These are phyloP conservation scores for Rhododendron ovatum DNA, from an alignment of 148 eudicot genomes.

Conservation along the genomic window DNA sequence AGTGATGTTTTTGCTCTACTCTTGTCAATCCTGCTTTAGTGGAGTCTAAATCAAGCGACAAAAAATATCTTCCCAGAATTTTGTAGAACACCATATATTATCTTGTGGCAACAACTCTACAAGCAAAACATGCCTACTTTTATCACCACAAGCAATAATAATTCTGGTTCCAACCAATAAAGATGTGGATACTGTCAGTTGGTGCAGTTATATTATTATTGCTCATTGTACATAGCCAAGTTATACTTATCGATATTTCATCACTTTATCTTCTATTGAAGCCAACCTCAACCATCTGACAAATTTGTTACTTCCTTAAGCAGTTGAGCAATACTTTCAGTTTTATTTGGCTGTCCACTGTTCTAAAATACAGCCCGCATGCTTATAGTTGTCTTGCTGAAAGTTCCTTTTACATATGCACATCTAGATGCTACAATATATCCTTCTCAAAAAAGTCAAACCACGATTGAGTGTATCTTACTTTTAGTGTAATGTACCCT, in stretches of 20 bases:
- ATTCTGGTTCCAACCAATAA: background rate
- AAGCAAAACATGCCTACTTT: background rate
- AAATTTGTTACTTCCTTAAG: background rate
- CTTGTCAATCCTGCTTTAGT: no score
- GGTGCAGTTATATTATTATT: background rate
- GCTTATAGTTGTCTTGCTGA: background rate
- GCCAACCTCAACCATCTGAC: background rate
- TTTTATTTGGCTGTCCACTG: background rate
- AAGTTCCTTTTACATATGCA: no score
- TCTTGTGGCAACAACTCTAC: background rate
- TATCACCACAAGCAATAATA: background rate
- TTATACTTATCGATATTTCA: background rate
- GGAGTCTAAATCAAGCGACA: no score
- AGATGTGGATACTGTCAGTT: background rate
- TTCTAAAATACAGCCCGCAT: background rate
- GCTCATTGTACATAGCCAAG: background rate
- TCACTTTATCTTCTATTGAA: background rate
- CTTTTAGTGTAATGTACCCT: background rate
- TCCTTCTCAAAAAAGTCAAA: no score
- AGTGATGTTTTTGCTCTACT: no score
- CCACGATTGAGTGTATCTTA: no score
- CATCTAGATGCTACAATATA: no score
- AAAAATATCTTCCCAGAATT: no score
- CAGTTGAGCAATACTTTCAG: background rate
- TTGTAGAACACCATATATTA: no score